Conservation (phyloP, 345 rosid genomes). For the Eucalyptus melliodora region DNA sequence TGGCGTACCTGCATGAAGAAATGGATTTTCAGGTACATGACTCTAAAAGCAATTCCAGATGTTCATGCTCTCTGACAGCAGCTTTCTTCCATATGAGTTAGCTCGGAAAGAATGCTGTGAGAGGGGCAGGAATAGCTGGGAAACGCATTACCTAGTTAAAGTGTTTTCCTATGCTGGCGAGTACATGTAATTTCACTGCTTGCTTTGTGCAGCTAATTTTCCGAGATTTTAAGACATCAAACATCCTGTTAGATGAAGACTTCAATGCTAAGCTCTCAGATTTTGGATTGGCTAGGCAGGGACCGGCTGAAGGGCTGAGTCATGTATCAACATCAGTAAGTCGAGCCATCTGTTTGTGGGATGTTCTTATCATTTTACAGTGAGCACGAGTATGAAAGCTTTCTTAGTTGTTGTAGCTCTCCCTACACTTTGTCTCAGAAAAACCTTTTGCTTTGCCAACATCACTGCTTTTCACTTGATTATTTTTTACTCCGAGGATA, state of each 20-base stretch:
- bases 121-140: background rate
- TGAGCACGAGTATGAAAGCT: background rate
- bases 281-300: conserved; percentile 91
- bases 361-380: background rate
- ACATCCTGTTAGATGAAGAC: conserved; percentile 75
- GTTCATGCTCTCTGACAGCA: background rate
- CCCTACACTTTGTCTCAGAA: background rate
- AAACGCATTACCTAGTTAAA: background rate
- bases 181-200: background rate
- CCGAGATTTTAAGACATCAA: conserved; percentile 90
- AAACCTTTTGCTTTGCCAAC: background rate
- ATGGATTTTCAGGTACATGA: conserved; percentile 79
- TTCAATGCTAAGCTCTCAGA: conserved; percentile 91
- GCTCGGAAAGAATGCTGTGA: background rate
- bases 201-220: conserved; percentile 54
- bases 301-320: conserved; percentile 80
- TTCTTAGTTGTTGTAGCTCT: background rate
- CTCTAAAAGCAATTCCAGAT: background rate
- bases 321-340: conserved; percentile 88
- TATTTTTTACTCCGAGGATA: background rate
- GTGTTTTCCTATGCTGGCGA: background rate
- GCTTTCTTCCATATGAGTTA: background rate
- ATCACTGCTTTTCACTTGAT: background rate
- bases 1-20: conserved; percentile 93
- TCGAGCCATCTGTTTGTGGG: background rate